These are phyloP conservation scores for Medicago truncatula DNA, from an alignment of 306 rosid genomes.

Conservation along the genomic window MtrunA17r5.0-ANR NC_053049.1:15880501-15881000, in stretches of 20 bases:
- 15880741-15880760: not conserved
- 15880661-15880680: not conserved
- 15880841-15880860: no score
- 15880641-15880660: not conserved
- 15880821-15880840: not conserved
- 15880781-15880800: not conserved
- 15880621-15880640: not conserved
- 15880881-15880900: no score
- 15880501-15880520: not conserved
- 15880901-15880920: not conserved
- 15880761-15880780: not conserved
- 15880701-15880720: not conserved
- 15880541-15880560: no score
- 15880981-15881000: not conserved
- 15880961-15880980: conserved; percentile 34
- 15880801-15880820: not conserved
- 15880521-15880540: no score
- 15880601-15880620: not conserved
- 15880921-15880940: not conserved
- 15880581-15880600: no score
- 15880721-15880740: not conserved
- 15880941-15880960: not conserved
- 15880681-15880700: not conserved
- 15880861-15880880: no score
- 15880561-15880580: no score